These are phyloP conservation scores for Phytophthora lateralis DNA, from an alignment of 352 stramenopile genomes.

Conservation along the genomic window DNA sequence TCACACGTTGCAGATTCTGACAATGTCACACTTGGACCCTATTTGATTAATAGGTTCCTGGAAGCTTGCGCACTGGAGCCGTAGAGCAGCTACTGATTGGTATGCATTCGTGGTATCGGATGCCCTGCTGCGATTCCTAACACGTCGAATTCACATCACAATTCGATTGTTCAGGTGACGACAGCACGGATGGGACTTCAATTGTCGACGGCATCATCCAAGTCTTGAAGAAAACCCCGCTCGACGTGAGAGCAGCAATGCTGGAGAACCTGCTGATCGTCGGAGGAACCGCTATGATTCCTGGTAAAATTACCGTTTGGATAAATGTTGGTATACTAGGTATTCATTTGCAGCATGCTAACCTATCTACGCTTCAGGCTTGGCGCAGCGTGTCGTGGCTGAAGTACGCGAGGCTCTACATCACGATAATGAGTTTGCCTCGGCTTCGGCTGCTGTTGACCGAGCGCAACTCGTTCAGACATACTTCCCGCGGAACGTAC, in stretches of 20 bases:
- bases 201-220: slow-evolving; percentile 65
- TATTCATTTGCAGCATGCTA: background rate
- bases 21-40: background rate
- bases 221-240: slow-evolving; percentile 54
- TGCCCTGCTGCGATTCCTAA: background rate
- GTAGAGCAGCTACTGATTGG: slow-evolving; percentile 59
- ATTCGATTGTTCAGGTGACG: slow-evolving; percentile 28
- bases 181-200: slow-evolving; percentile 43
- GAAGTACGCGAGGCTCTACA: slow-evolving; percentile 49
- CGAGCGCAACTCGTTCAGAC: slow-evolving; percentile 45
- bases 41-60: slow-evolving; percentile 42
- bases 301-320: slow-evolving; percentile 38
- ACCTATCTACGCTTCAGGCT: slow-evolving; percentile 40
- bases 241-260: slow-evolving; percentile 72
- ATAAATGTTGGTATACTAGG: background rate
- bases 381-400: slow-evolving; percentile 52
- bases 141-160: background rate
- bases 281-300: slow-evolving; percentile 79
- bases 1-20: background rate
- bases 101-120: slow-evolving; percentile 8
- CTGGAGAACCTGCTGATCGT: slow-evolving; percentile 80
- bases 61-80: slow-evolving; percentile 37
- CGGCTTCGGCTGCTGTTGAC: slow-evolving; percentile 37
- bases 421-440: slow-evolving; percentile 48
- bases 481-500: slow-evolving; percentile 75